Conservation (phyloP, 2,329 filamentous ascomycete species). For the Fusarium siculi region DNA sequence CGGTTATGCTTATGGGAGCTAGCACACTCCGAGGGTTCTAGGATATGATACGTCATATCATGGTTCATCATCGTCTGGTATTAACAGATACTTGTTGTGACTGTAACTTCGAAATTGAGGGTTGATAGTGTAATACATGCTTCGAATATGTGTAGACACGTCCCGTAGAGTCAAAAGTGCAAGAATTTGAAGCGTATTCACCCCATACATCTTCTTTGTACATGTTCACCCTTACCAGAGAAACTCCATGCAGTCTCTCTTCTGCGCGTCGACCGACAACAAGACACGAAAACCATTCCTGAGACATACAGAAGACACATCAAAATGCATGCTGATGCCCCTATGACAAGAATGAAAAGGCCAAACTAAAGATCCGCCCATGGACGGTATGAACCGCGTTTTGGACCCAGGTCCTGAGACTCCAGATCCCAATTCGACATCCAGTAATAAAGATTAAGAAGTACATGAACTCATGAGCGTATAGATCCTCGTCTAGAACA, state of each 20-base stretch:
- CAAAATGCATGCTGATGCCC: constrained; percentile 15
- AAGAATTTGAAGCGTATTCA: background rate
- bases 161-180: background rate
- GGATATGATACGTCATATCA: background rate
- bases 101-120: background rate
- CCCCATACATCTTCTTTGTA: constrained; percentile 4
- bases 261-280: background rate
- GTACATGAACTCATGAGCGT: constrained; percentile 44
- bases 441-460: constrained; percentile 41
- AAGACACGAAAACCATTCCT: background rate
- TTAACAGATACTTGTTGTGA: background rate
- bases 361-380: constrained; percentile 13
- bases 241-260: background rate
- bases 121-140: too few relatives aligned
- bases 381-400: constrained; percentile 1
- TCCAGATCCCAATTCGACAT: constrained; percentile 15
- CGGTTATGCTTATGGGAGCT: background rate
- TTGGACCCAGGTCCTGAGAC: constrained; percentile 5
- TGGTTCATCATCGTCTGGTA: background rate
- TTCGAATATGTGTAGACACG: background rate
- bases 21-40: background rate
- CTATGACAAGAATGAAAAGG: constrained; percentile 24
- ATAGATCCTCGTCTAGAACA: constrained; percentile 34
- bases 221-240: background rate
- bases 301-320: constrained; percentile 25